Evolutionary conservation across 2,329 filamentous ascomycete genomes (phyloP).

Genomic region (Fusarium sp.): DNA sequence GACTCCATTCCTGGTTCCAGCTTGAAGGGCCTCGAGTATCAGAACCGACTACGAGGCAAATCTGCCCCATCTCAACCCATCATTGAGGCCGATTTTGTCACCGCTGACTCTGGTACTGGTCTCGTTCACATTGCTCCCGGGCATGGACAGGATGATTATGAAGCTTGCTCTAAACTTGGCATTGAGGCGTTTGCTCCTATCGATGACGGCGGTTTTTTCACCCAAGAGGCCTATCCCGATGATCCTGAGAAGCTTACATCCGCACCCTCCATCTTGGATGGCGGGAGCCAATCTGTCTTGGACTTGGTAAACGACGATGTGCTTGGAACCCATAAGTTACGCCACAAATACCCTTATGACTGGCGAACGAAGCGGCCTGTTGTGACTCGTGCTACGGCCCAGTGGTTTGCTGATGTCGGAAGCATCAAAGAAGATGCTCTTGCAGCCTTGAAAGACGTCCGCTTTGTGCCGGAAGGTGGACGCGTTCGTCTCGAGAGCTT

Average conservation of each 20-base stretch:
- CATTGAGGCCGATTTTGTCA: slow-evolving; percentile 88
- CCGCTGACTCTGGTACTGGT: slow-evolving; percentile 88
- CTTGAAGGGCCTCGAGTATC: slow-evolving; percentile 74
- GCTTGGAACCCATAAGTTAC: slow-evolving; percentile 75
- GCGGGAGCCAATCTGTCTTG: slow-evolving; percentile 76
- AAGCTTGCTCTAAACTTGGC: slow-evolving; percentile 76
- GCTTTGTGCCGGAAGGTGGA: slow-evolving; percentile 82
- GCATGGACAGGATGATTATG: slow-evolving; percentile 96
- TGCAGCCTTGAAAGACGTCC: slow-evolving; percentile 74
- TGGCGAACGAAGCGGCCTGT: slow-evolving; percentile 96
- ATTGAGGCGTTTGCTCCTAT: slow-evolving; percentile 85
- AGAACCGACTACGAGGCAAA: slow-evolving; percentile 73
- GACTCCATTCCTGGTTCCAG: slow-evolving; percentile 71
- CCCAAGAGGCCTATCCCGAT: slow-evolving; percentile 78
- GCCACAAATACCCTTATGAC: slow-evolving; percentile 97
- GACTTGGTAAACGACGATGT: slow-evolving; percentile 74
- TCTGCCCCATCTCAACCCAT: slow-evolving; percentile 72
- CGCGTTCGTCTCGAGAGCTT: slow-evolving; percentile 84
- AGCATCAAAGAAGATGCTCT: slow-evolving; percentile 82
- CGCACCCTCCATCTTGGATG: slow-evolving; percentile 77
- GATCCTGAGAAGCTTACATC: slow-evolving; percentile 71
- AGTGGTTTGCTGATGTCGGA: slow-evolving; percentile 96
- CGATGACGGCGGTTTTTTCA: slow-evolving; percentile 84
- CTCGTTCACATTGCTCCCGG: slow-evolving; percentile 95
- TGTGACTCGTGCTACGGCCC: slow-evolving; percentile 89